These are phyloP conservation scores for Spathaspora gorwiae DNA, from an alignment of 805 yeast species.

Conservation along the genomic window DNA sequence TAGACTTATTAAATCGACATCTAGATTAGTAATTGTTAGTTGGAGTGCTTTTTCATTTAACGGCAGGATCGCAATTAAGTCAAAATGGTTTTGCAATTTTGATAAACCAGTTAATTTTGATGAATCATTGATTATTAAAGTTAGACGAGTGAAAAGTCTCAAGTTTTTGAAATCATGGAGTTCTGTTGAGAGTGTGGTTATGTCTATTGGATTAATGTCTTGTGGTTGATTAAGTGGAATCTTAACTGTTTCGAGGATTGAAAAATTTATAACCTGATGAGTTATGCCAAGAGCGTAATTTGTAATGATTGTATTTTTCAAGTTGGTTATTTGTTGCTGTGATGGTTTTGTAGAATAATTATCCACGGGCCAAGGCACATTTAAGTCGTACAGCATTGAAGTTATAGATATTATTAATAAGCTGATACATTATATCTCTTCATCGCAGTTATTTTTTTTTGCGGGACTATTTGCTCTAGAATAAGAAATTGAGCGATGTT, in stretches of 20 bases:
- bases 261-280: constrained; percentile 71
- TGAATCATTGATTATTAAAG: constrained; percentile 73
- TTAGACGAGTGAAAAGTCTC: constrained; percentile 60
- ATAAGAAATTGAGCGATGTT: too few species aligned
- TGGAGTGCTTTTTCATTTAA: constrained; percentile 72
- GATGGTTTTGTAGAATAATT: constrained; percentile 43
- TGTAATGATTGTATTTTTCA: constrained; percentile 50
- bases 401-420: too few species aligned
- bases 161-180: constrained; percentile 27
- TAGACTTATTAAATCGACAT: constrained; percentile 76
- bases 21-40: constrained; percentile 68
- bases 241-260: constrained; percentile 46
- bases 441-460: too few species aligned
- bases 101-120: constrained; percentile 64
- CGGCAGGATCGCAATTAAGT: constrained; percentile 80
- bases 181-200: constrained; percentile 13
- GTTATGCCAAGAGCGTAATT: constrained; percentile 64
- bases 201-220: constrained; percentile 42
- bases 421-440: too few species aligned
- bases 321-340: constrained; percentile 33
- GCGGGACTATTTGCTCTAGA: too few species aligned
- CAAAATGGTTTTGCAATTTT: constrained; percentile 51
- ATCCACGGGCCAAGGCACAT: constrained; percentile 67
- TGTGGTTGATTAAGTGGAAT: constrained; percentile 44
- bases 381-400: constrained; percentile 51